Evolutionary conservation across 192 early-diverging fungal species (phyloP), one percentile per base, ranked within the genome.

Genomic region (Entomortierella parvispora): DNA sequence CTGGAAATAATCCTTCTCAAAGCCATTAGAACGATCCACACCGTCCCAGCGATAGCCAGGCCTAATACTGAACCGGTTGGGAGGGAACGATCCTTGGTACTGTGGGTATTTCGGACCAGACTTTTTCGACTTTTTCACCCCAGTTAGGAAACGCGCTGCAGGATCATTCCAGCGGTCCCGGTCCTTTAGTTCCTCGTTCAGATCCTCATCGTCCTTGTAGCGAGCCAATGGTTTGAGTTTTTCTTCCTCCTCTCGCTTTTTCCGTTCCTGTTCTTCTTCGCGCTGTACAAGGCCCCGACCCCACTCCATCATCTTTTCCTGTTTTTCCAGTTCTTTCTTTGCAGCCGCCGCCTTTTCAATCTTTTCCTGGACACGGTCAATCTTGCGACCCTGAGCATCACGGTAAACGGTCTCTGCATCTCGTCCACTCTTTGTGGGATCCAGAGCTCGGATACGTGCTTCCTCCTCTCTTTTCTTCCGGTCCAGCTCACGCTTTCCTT

Each of bases 11-110:
- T 83, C 69, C 53, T 80, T 82, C 65, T 90, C 88, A 50, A 83
- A 89, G 20, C 85, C 87, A 62, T 79, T 89, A 15, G 87, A 89
- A n/a, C 87, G 83, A 62, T 89, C 87, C 20, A 90, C 84, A 26
- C 89, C 89, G 81, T 90, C 89, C 89, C 89, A 90, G 22, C 89
- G 85, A 57, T 87, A 90, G 1, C 89, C 89, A 31, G 89, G 89
- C 34, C 79, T 77, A 33, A 90, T 90, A 44, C 75, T 81, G 69
- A 89, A 90, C 34, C 89, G 64, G 74, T 90, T 90, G n/a, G 89
- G 86, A 10, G 86, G 86, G 63, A 84, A 83, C 40, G 80, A 70
- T n/a, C 89, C 89, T 70, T 90, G 80, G 65, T 90, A 90, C 1
- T 68, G 31, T 20, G 74, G 74, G n/a, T 62, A 77, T 22, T 52